phyloP scores from a whole-genome alignment of 768 basidiomycete genomes.

The Leccinum pellstonianum region DNA sequence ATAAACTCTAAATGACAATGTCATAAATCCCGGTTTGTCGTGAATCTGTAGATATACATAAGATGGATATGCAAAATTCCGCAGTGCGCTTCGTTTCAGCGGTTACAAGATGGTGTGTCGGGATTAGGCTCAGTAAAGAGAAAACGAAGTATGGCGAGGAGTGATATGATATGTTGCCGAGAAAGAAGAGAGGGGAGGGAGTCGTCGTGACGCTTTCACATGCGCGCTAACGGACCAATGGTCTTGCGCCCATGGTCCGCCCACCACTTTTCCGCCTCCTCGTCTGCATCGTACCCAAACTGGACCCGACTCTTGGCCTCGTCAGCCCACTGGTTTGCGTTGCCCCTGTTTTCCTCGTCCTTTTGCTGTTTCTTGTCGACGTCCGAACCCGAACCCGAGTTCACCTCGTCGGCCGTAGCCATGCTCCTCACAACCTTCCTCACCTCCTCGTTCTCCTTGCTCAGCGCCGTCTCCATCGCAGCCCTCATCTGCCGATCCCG shows the following conservation, averaged over 20 bases:
- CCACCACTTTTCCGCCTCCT: slow-evolving; percentile 53
- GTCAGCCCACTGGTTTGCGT: slow-evolving; percentile 60
- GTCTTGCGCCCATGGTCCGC: slow-evolving; percentile 26
- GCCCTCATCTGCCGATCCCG: slow-evolving; percentile 51
- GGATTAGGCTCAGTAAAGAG: background rate
- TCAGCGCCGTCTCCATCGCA: slow-evolving; percentile 44
- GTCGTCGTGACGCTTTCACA: background rate
- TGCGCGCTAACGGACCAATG: slow-evolving; percentile 15
- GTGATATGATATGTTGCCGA: background rate
- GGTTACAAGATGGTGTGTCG: background rate
- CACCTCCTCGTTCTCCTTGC: slow-evolving; percentile 18
- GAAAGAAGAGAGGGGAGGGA: background rate
- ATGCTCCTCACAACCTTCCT: slow-evolving; percentile 12
- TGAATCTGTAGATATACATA: background rate
- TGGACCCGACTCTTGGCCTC: slow-evolving; percentile 44
- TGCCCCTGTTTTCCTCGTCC: slow-evolving; percentile 24
- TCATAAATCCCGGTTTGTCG: background rate
- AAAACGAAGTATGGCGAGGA: background rate
- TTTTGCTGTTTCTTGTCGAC: background rate
- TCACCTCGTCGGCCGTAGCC: slow-evolving; percentile 1
- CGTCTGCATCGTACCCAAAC: slow-evolving; percentile 57
- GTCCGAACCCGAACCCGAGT: background rate
- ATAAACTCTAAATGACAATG: background rate
- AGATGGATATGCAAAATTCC: background rate
- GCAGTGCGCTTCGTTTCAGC: background rate